phyloP scores from a whole-genome alignment of 2,329 filamentous ascomycete genomes.

The Penicillium nordicum region DNA sequence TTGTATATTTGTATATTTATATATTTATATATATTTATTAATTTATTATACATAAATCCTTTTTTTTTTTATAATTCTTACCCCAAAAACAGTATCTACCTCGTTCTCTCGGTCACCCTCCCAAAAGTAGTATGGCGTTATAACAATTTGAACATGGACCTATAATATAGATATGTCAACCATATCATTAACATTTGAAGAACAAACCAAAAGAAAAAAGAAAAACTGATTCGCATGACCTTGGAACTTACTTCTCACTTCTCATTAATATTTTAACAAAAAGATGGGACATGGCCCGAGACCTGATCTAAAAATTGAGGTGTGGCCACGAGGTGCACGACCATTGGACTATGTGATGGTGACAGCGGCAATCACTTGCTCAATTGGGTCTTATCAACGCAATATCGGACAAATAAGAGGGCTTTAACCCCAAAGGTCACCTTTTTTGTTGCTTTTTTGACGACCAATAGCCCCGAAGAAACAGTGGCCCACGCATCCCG shows the following conservation, averaged over 20 bases:
- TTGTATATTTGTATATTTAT: background rate
- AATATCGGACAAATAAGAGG: constrained; percentile 8
- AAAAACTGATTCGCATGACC: background rate
- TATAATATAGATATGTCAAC: background rate
- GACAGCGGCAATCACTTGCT: constrained; percentile 25
- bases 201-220: background rate
- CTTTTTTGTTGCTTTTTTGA: background rate
- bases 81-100: background rate
- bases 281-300: background rate
- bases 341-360: constrained; percentile 22
- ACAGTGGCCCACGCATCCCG: background rate
- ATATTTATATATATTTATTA: background rate
- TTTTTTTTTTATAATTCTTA: background rate
- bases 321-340: constrained; percentile 22
- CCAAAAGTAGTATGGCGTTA: background rate
- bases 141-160: background rate
- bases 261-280: too few species aligned
- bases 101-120: background rate
- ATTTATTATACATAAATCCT: background rate
- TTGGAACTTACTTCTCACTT: background rate
- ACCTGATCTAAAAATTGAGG: constrained; percentile 1
- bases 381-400: constrained; percentile 21
- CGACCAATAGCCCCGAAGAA: background rate
- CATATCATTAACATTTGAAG: background rate
- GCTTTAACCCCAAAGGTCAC: background rate